Base-by-base conservation (phyloP, 2,329 filamentous ascomycete genomes). In the Talaromyces verruculosus region DNA sequence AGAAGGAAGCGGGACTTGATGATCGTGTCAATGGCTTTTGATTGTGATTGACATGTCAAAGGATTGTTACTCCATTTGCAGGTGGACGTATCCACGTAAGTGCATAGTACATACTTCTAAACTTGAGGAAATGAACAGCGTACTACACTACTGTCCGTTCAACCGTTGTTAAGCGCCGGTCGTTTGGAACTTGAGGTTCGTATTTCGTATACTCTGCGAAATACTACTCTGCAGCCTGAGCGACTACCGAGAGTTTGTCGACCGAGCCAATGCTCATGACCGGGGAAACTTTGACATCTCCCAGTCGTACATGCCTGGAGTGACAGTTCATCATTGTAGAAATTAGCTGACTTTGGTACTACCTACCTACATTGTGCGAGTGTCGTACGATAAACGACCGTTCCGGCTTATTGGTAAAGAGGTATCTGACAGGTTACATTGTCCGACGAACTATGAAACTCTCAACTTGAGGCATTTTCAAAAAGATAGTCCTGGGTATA, bases 1-100 rank as follows among this genome's bases (percentile, higher is more conserved):
- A 63, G 64, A 66, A 66, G 30, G 25, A 47, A 39, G 39, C 33
- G 61, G 47, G 61, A 39, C 61, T 41, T 28, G 41, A n/a, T n/a
- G 60, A 11, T n/a, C 17, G 47, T 51, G 47, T 30, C 25, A 17
- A 17, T 22, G 13, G 22, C 15, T 5, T 39, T 33, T 30, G 37
- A 45, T 33, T 43, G 49, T 53, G 49, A 53, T 53, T 37, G 51
- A 35, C 51, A 55, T 19, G 30, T 55, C 28, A 35, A 37, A 35
- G n/a, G 51, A 37, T 19, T 35, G 2, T n/a, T 55, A 19, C 28
- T 55, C 30, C 51, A 55, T 55, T 5, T 13, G 17, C n/a, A 13
- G 17, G 51, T 37, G 30, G 28, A 57, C 13, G 30, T 22, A 51
- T 33, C 25, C 49, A 53, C 28, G 17, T n/a, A 33, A 53, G 28